Conservation (phyloP, 768 basidiomycete species). For the Cyclocybe cylindracea region DNA sequence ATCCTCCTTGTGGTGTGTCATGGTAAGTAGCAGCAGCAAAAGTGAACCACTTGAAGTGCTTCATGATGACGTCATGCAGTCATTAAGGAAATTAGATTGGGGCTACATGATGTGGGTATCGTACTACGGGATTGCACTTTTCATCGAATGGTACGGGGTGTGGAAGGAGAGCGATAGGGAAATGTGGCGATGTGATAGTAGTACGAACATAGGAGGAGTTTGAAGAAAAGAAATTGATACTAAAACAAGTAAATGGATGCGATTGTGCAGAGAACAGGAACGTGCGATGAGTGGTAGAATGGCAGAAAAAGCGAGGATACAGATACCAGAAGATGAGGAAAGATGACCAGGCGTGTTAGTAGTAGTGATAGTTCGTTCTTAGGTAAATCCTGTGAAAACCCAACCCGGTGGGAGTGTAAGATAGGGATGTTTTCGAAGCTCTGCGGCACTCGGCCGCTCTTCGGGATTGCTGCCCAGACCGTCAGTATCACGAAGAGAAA, state of each 20-base stretch:
- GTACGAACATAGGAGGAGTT: conserved; percentile 9
- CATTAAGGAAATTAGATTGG: conserved; percentile 40
- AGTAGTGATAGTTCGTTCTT: conserved; percentile 29
- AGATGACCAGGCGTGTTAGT: conserved; percentile 20
- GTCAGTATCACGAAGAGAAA: conserved; percentile 7
- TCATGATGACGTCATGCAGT: conserved; percentile 30
- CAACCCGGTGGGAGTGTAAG: conserved; percentile 71
- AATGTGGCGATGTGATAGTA: conserved; percentile 15
- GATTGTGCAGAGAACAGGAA: neutral
- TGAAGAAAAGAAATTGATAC: conserved; percentile 6
- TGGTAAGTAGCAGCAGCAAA: neutral
- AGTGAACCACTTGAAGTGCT: neutral
- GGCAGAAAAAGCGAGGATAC: conserved; percentile 25
- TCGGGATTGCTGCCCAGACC: conserved; percentile 66
- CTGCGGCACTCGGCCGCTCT: conserved; percentile 76
- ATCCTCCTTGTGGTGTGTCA: neutral
- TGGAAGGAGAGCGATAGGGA: conserved; percentile 10
- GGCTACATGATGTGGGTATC: conserved; percentile 36
- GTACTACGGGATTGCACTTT: conserved; percentile 26
- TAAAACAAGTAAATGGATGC: neutral
- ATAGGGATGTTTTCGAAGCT: conserved; percentile 80
- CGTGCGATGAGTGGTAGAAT: conserved; percentile 11
- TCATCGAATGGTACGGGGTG: conserved; percentile 1
- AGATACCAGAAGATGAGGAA: conserved; percentile 11
- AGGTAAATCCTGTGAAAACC: conserved; percentile 70